phyloP scores from a whole-genome alignment of 495 filamentous ascomycete species.

The Neurospora sp. region DNA sequence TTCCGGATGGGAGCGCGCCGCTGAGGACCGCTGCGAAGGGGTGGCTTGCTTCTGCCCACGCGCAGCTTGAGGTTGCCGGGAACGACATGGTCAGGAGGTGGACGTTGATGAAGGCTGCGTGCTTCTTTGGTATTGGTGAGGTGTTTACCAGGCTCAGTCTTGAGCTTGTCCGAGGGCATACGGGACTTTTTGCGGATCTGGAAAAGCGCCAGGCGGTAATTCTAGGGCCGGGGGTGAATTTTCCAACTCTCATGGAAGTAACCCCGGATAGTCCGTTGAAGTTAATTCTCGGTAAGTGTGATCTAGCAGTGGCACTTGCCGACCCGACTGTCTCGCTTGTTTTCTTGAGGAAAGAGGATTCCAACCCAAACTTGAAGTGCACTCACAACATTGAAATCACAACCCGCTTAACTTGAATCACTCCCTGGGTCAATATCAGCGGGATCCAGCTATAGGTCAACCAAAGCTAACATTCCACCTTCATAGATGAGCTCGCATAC shows the following conservation, averaged over 20 bases:
- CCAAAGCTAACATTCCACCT: background rate
- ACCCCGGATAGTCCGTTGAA: background rate
- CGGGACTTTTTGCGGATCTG: background rate
- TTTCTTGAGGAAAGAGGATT: too few species aligned
- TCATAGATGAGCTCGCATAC: background rate
- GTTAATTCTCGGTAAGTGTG: background rate
- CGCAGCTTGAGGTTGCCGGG: background rate
- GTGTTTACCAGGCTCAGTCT: background rate
- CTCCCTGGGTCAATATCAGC: too few species aligned
- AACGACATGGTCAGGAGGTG: background rate
- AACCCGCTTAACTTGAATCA: too few species aligned
- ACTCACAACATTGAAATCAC: too few species aligned
- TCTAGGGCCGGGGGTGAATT: background rate
- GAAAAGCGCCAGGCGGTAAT: background rate
- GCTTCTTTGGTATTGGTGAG: background rate
- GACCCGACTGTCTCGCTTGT: too few species aligned
- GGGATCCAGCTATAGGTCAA: too few species aligned
- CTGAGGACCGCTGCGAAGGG: background rate
- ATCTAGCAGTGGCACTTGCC: background rate
- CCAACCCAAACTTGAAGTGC: too few species aligned
- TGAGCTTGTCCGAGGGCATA: background rate
- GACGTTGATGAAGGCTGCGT: background rate
- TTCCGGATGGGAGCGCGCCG: background rate
- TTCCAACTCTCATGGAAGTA: background rate
- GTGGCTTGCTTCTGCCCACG: background rate